Percentiles rank a stretch among this genome's conserved stretches.
phyloP scores from a whole-genome alignment of 805 yeast genomes.

The Sugiyamaella qingdaonensis region DNA sequence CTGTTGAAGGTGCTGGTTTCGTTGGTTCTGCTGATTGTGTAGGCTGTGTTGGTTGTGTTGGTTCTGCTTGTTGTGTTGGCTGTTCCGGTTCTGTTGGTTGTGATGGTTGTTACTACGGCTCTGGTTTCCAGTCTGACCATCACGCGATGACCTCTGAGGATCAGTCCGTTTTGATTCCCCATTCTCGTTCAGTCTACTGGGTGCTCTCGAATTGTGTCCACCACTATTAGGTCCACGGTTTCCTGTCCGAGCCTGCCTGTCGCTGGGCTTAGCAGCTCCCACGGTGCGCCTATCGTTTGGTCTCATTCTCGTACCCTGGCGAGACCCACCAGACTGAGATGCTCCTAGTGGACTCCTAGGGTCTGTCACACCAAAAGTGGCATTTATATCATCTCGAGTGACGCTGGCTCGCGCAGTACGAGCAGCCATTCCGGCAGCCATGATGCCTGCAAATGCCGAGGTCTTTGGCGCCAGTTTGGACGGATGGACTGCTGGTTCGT shows the following conservation, averaged over 20 bases:
- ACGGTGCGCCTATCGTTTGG: neutral
- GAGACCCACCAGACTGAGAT: too few species aligned
- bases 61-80: neutral
- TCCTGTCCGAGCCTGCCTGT: too few species aligned
- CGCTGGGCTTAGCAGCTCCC: too few species aligned
- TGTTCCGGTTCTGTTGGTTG: neutral
- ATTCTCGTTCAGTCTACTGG: too few species aligned
- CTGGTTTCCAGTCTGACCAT: neutral
- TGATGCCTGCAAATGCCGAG: constrained; percentile 11
- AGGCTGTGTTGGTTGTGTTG: neutral
- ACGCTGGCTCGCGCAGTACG: constrained; percentile 3
- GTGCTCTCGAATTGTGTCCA: too few species aligned
- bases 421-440: constrained; percentile 18
- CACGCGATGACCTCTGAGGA: neutral
- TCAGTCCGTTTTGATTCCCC: too few species aligned
- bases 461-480: neutral
- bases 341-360: too few species aligned
- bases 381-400: neutral
- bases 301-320: neutral
- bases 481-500: neutral
- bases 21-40: neutral
- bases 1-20: too few species aligned
- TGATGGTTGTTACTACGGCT: too few species aligned
- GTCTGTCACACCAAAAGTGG: neutral
- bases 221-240: too few species aligned